phyloP scores from a whole-genome alignment of 73 alveolate genomes.

The Tetrahymena elliotti region DNA sequence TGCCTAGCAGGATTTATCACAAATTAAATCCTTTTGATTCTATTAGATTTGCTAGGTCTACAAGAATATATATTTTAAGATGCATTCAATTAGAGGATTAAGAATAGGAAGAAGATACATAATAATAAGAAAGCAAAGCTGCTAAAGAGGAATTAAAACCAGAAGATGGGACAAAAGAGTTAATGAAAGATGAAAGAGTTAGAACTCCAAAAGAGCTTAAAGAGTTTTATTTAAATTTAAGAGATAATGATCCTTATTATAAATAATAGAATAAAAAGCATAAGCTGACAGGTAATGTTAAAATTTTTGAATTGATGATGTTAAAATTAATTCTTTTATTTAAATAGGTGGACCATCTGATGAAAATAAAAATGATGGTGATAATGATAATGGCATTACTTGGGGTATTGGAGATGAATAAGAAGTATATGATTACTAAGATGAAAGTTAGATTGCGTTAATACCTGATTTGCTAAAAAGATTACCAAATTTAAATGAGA shows the following conservation, averaged over 20 bases:
- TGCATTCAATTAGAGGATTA: constrained; percentile 21
- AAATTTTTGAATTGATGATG: background rate
- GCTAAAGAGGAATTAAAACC: background rate
- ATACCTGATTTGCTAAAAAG: background rate
- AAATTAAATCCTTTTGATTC: constrained; percentile 51
- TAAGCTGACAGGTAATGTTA: background rate
- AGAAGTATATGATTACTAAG: background rate
- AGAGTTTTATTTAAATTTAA: background rate
- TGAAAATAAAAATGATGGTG: background rate
- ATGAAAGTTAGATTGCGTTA: background rate
- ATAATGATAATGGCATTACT: background rate
- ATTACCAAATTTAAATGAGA: background rate
- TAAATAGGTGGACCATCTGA: background rate
- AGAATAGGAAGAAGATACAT: constrained; percentile 32
- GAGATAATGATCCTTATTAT: background rate
- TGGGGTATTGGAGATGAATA: background rate
- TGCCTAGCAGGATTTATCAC: constrained; percentile 46
- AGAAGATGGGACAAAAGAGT: background rate
- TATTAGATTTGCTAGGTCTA: constrained; percentile 47
- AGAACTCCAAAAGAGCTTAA: background rate
- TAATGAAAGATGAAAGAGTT: background rate
- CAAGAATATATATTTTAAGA: constrained; percentile 11
- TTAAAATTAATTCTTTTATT: background rate
- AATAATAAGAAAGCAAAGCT: constrained; percentile 43
- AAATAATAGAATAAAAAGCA: background rate